Conservation (phyloP, 1,284 basidiomycete genomes). For the Kwoniella shivajii region DNA sequence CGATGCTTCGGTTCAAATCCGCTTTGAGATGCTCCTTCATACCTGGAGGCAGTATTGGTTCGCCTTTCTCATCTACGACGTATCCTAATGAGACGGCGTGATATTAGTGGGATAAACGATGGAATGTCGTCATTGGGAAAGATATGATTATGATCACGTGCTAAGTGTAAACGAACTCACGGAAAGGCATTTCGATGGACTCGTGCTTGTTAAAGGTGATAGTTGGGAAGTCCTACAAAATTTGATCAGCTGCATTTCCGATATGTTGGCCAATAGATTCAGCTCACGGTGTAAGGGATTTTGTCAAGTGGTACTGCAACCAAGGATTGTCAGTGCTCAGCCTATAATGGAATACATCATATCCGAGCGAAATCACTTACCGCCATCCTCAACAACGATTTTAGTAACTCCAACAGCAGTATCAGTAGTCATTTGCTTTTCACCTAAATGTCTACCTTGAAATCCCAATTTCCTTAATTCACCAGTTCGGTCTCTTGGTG, state of each 20-base stretch:
- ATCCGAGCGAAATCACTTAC: conserved; percentile 53
- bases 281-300: conserved; percentile 70
- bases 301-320: conserved; percentile 64
- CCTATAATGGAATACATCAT: not conserved
- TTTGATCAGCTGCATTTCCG: not conserved
- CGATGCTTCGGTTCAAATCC: conserved; percentile 84
- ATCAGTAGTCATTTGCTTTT: conserved; percentile 97
- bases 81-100: conserved; percentile 49
- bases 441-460: conserved; percentile 76
- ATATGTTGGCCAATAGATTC: not conserved
- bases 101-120: not conserved
- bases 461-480: conserved; percentile 86
- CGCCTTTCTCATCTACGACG: conserved; percentile 52
- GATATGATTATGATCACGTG: no score
- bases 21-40: conserved; percentile 82
- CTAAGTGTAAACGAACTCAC: conserved; percentile 58
- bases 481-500: conserved; percentile 62
- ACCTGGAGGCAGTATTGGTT: conserved; percentile 79
- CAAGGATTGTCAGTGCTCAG: not conserved
- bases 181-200: conserved; percentile 92
- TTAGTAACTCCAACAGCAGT: conserved; percentile 94
- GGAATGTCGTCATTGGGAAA: no score
- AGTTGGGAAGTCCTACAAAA: conserved; percentile 73
- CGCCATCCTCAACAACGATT: conserved; percentile 75
- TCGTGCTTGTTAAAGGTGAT: conserved; percentile 80